Evolutionary conservation across 2,329 filamentous ascomycete genomes (phyloP).

Genomic region (Pestalotiopsis fici): DNA sequence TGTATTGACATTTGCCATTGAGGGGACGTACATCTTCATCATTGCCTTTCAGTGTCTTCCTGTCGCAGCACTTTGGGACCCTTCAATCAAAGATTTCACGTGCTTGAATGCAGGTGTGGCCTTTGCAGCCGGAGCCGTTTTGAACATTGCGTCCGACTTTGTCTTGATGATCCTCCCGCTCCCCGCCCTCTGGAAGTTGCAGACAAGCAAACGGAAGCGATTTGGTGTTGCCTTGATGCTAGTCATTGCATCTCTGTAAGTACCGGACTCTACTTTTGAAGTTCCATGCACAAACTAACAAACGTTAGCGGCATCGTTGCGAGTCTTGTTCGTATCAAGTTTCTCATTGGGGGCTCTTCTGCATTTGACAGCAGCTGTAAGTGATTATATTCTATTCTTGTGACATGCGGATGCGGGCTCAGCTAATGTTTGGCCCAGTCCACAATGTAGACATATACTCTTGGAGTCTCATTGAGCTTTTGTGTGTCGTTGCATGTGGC

Average conservation of each 20-base stretch:
- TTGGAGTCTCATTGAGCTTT: conserved; percentile 6
- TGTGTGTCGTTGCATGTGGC: conserved; percentile 3
- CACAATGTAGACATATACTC: conserved; percentile 1
- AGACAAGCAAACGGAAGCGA: neutral
- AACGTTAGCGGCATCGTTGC: neutral
- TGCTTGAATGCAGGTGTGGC: neutral
- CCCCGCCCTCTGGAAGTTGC: conserved; percentile 2
- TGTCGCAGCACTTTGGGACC: conserved; percentile 5
- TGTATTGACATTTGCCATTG: conserved; percentile 1
- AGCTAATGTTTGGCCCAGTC: neutral
- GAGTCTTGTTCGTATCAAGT: conserved; percentile 3
- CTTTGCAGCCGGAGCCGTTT: neutral
- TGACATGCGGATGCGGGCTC: no score
- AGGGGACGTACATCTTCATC: conserved; percentile 3
- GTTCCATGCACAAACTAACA: neutral
- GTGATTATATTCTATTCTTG: neutral
- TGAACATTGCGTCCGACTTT: conserved; percentile 3
- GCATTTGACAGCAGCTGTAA: conserved; percentile 4
- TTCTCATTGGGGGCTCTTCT: neutral
- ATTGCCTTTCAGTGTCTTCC: conserved; percentile 6
- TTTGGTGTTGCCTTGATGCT: neutral
- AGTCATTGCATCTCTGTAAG: conserved; percentile 4
- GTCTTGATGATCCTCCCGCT: conserved; percentile 4
- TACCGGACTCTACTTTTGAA: neutral
- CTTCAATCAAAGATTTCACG: neutral